phyloP scores from a whole-genome alignment of 306 rosid species.

The Parietaria judaica region DNA sequence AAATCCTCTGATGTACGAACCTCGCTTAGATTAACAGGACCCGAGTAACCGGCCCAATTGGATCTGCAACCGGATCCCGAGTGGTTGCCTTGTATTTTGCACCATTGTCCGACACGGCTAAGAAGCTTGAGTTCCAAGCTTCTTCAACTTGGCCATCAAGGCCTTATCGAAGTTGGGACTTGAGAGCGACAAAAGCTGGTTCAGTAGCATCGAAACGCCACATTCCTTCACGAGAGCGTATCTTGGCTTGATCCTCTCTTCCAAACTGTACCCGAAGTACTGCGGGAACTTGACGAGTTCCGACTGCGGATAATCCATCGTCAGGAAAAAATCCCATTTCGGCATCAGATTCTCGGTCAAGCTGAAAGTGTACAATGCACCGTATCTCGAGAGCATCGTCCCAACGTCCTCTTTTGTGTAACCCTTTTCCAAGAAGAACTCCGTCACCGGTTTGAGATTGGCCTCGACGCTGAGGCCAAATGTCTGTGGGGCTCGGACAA shows the following conservation, averaged over 20 bases:
- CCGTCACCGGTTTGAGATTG: conserved; percentile 68
- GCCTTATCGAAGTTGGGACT: conserved; percentile 34
- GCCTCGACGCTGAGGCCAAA: conserved; percentile 82
- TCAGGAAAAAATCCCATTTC: conserved; percentile 80
- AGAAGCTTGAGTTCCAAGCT: conserved; percentile 21
- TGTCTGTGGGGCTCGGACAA: conserved; percentile 53
- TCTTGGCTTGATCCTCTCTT: conserved; percentile 77
- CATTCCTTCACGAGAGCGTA: conserved; percentile 47
- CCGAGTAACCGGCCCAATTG: not conserved
- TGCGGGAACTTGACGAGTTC: conserved; percentile 86
- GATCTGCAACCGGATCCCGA: conserved; percentile 3
- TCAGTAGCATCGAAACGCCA: conserved; percentile 56
- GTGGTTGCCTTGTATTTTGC: not conserved
- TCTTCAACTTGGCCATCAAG: conserved; percentile 51
- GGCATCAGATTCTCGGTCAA: conserved; percentile 54
- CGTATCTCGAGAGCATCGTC: conserved; percentile 76
- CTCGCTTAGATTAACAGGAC: not conserved
- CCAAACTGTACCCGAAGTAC: conserved; percentile 77
- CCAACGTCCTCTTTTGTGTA: conserved; percentile 61
- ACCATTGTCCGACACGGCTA: conserved; percentile 23
- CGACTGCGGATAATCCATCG: conserved; percentile 54
- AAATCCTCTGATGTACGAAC: not conserved
- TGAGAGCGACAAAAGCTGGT: conserved; percentile 69
- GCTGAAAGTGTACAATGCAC: conserved; percentile 66
- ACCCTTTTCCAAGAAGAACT: conserved; percentile 67